Evolutionary conservation across 2,329 filamentous ascomycete genomes (phyloP).

Genomic region (Penicillium occitanis): DNA sequence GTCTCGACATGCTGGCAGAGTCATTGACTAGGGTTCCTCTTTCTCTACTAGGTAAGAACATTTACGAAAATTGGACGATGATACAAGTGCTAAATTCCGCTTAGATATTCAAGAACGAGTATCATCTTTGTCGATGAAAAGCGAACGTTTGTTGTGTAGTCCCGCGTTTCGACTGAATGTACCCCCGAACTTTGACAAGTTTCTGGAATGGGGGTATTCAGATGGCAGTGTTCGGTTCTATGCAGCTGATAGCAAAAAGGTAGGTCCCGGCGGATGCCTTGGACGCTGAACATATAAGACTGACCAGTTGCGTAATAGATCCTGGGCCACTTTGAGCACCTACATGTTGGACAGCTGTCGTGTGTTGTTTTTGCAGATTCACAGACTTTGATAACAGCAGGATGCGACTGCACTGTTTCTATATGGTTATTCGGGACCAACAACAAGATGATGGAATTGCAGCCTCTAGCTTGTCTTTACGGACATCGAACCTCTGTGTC

Average conservation of each 20-base stretch:
- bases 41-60: constrained; percentile 63
- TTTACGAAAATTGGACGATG: not conserved
- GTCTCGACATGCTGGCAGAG: constrained; percentile 76
- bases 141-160: constrained; percentile 79
- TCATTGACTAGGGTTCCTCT: constrained; percentile 75
- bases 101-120: constrained; percentile 73
- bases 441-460: constrained; percentile 72
- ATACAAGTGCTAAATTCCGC: not conserved
- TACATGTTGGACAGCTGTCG: constrained; percentile 88
- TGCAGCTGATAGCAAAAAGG: constrained; percentile 75
- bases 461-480: constrained; percentile 77
- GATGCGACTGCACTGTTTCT: constrained; percentile 86
- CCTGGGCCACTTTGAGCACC: constrained; percentile 86
- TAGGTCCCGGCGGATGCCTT: constrained; percentile 32
- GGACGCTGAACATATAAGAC: not conserved
- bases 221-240: constrained; percentile 93
- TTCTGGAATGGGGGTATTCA: constrained; percentile 92
- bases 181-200: constrained; percentile 82
- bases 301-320: constrained; percentile 41
- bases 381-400: constrained; percentile 85
- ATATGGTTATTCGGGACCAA: constrained; percentile 71
- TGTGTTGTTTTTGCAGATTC: constrained; percentile 83
- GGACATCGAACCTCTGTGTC: constrained; percentile 85
- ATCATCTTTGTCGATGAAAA: constrained; percentile 71
- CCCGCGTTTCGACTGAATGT: constrained; percentile 84